Base-by-base conservation (phyloP, 176 grass and related monocot genomes). In the Hsuehochloa calcarea region DNA sequence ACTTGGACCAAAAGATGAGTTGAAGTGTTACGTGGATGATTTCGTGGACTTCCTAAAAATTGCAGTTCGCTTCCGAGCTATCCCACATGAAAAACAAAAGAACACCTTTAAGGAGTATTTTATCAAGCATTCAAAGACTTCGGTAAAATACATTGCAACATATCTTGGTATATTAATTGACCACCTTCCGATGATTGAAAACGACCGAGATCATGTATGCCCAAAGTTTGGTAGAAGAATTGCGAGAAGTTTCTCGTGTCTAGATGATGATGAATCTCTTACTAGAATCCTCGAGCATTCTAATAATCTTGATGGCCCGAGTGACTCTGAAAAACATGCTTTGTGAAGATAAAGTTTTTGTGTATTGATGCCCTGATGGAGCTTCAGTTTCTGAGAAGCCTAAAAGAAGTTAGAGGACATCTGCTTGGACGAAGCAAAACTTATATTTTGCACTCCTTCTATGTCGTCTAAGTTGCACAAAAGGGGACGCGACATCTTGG, bases 371-470 rank as follows among this genome's bases (percentile, higher is more conserved):
- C 68, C 43, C 51, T 81, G 40, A 29, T 47, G 9, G 6, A 81
- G 41, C 10, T 44, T 80, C 19, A 47, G 26, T 43, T 87, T 61
- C 68, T 46, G 3, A 10, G 38, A 41, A 41, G 7, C 6, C 40
- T 7, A 41, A 41, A 41, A 41, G 40, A 41, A 41, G 40, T 46
- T 46, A 46, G 66, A 46, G 55, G 31, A 51, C 23, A 50, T 31
- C 17, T 83, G 63, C n/a, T 73, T 93, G 23, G 3, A 29, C 61
- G 7, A 61, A 1, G 51, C 86, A 45, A 83, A 40, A 72, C 59
- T 89, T 23, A 5, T 84, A 75, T 46, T 91, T 76, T 91, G 74
- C 5, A 89, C 86, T 17, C 67, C 87, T 56, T 77, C 14, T 35
- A 74, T 6, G 37, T 85, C 74, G 17, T 45, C 5, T 39, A 23